Base-by-base conservation (phyloP, 2,329 filamentous ascomycete species). In the Aspergillus sp. region DNA sequence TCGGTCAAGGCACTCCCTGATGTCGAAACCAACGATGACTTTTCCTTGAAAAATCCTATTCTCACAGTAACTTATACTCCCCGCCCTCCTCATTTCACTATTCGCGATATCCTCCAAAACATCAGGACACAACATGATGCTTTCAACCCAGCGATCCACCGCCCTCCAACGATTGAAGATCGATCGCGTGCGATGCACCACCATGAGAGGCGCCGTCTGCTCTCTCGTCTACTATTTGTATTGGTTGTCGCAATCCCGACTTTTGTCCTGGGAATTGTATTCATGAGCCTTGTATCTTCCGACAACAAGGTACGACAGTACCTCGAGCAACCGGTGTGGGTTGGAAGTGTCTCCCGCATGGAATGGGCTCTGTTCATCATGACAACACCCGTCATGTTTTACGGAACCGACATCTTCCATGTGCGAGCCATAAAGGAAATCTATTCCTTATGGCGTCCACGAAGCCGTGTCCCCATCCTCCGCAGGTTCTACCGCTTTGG, bases 401-500 rank as follows among this genome's bases (percentile, higher is more conserved):
- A 89, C 60, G 88, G 88, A 1, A 89, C 92, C 0, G 89, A 96
- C 67, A 79, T 91, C 2, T 97, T 97, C 69, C 93, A 97, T 66
- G 72, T 80, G 11, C 82, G 89, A 38, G 88, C 90, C 0, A 68
- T 91, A 59, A 94, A 91, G 67, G 92, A 96, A 63, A 75, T 97
- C 11, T 79, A 79, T 55, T 80, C 85, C 0, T 77, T 96, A 57
- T 97, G 92, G 92, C 81, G 88, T 19, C 84, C 77, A 2, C 83
- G 85, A 23, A 96, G 90, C 66, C 83, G 81, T 34, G 87, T 87
- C 1, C 88, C 90, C 0, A 68, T 95, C 3, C 62, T 89, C 14
- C 82, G 87, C 60, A 81, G 92, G 13, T 92, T 97, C 65, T 91
- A 91, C 69, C 86, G 88, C n/a, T 97, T 97, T 64, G 92, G 92